Evolutionary conservation across 2,329 filamentous ascomycete genomes (phyloP).

Genomic region (Monosporascus sp.): DNA sequence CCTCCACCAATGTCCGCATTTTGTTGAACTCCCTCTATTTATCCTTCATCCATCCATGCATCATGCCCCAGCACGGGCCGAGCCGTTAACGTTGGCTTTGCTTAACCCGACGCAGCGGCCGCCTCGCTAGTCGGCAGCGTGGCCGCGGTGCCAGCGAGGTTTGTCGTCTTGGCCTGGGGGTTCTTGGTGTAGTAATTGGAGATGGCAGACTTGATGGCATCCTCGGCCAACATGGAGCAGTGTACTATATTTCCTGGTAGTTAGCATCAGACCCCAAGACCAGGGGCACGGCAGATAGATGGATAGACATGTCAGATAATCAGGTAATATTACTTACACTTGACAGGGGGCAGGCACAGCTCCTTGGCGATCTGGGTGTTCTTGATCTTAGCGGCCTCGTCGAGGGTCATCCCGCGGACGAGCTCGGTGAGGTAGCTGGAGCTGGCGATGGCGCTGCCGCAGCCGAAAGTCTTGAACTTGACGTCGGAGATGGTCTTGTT

Average conservation of each 20-base stretch:
- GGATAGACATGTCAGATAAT: slow-evolving; percentile 1
- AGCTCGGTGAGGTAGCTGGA: slow-evolving; percentile 93
- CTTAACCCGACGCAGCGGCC: slow-evolving; percentile 16
- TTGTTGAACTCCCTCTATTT: not conserved
- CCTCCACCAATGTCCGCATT: not conserved
- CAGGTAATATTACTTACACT: slow-evolving; percentile 45
- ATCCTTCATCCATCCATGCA: not conserved
- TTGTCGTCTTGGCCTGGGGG: slow-evolving; percentile 66
- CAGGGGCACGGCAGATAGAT: too few species aligned
- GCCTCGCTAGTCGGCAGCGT: slow-evolving; percentile 54
- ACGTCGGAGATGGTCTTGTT: slow-evolving; percentile 72
- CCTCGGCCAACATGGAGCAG: slow-evolving; percentile 88
- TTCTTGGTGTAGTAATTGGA: slow-evolving; percentile 91
- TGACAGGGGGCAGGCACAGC: slow-evolving; percentile 72
- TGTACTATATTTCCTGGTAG: slow-evolving; percentile 52
- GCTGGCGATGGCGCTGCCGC: slow-evolving; percentile 83
- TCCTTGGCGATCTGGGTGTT: slow-evolving; percentile 99
- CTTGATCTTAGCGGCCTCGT: slow-evolving; percentile 86
- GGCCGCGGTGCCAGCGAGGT: slow-evolving; percentile 69
- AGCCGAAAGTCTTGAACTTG: slow-evolving; percentile 82
- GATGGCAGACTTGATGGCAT: slow-evolving; percentile 89
- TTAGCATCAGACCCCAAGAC: slow-evolving; percentile 17
- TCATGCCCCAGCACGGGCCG: not conserved
- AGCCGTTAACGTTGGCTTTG: not conserved
- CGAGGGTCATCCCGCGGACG: slow-evolving; percentile 91